Base-by-base conservation (phyloP, 495 filamentous ascomycete species). In the Tuber indicum region DNA sequence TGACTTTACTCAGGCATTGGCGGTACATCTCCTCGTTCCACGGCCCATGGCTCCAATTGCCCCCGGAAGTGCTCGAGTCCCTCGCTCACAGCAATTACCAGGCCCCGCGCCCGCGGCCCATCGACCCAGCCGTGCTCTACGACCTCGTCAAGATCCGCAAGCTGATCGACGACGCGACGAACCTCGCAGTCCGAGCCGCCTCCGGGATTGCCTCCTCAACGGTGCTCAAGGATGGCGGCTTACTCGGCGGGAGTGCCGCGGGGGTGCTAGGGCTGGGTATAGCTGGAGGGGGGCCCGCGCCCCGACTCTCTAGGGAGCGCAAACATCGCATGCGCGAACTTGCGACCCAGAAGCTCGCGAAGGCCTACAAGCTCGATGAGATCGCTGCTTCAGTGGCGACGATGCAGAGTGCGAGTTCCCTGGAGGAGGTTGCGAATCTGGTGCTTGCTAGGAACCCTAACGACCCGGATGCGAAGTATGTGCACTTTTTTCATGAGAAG, bases 401-500 rank as follows among this genome's bases (percentile, higher is more conserved):
- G 0, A 94, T 94, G 92, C 92, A 94, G 83, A 89, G 89, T 58
- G 89, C 92, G 8, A 92, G 91, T n/a, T 89, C 90, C 8, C 84
- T 94, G 10, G 92, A 94, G 82, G 91, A 93, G 72, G 92, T 94
- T 5, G 92, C 91, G n/a, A 86, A 88, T 32, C 87, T 90, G 72
- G 92, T 94, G 26, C 84, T 94, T 71, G 89, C 91, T 81, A 86
- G 92, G 72, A 89, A 87, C 72, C 85, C 89, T 0, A 81, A 87
- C 39, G 89, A 93, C 78, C 83, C 86, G 16, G 91, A 94, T 79
- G 92, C 91, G 44, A 91, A 91, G 78, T 94, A 94, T 77, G 92
- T 94, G 6, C 91, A 94, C 79, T 94, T 94, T 84, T 94, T 94
- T 83, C 92, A 94, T 84, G 92, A 94, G 81, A 94, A 94, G 86